Evolutionary conservation across 2,329 filamentous ascomycete genomes (phyloP).

Genomic region (Onygenales sp.): DNA sequence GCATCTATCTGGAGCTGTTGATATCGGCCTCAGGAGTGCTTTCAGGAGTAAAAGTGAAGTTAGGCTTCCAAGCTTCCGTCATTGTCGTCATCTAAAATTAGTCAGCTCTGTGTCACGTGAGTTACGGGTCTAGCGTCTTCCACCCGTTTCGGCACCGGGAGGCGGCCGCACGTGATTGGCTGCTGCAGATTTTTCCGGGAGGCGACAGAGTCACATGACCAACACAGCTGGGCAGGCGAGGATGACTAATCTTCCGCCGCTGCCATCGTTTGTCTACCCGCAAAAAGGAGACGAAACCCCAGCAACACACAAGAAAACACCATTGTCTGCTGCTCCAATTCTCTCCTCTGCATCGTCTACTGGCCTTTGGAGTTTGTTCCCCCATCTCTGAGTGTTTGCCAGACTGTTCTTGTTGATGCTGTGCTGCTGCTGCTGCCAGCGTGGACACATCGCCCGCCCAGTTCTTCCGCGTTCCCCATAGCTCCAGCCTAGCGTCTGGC

Average conservation of each 20-base stretch:
- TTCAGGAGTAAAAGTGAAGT: too few relatives aligned
- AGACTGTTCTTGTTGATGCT: background rate
- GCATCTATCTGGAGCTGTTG: too few relatives aligned
- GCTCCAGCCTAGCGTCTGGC: background rate
- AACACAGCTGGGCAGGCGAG: too few relatives aligned
- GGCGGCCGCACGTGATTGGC: constrained; percentile 7
- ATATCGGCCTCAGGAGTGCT: too few relatives aligned
- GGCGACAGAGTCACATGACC: constrained; percentile 1
- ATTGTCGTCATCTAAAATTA: background rate
- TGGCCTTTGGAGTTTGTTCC: too few relatives aligned
- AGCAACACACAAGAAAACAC: constrained; percentile 1
- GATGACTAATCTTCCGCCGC: constrained; percentile 5
- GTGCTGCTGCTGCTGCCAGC: background rate
- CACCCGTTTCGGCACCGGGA: constrained; percentile 7
- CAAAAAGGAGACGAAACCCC: background rate
- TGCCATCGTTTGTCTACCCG: background rate
- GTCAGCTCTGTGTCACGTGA: background rate
- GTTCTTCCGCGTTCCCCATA: constrained; percentile 3
- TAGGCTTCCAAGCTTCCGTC: too few relatives aligned
- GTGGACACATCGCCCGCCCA: background rate
- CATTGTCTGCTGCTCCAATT: background rate
- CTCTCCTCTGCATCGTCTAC: too few relatives aligned
- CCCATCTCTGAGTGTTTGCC: too few relatives aligned
- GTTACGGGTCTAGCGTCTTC: constrained; percentile 6
- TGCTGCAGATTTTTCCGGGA: background rate